Evolutionary conservation across 345 rosid genomes (phyloP).

Genomic region (Brassica napus): DNA sequence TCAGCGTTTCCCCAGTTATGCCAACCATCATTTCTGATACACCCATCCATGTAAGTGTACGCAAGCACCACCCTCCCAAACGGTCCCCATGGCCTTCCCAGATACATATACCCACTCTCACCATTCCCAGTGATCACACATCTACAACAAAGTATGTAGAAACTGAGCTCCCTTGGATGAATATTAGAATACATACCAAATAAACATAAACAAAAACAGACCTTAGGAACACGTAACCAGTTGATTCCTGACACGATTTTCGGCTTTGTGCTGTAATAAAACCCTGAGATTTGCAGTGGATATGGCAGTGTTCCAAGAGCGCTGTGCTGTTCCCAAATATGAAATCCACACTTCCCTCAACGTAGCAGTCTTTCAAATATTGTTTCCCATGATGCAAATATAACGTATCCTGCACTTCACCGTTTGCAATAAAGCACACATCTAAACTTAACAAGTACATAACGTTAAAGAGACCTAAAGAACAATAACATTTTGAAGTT

Average conservation of each 20-base stretch:
- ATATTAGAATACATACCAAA: not conserved
- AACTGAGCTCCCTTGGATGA: not conserved
- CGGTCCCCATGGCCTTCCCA: slow-evolving; percentile 99
- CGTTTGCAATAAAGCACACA: not conserved
- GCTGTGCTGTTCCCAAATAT: slow-evolving; percentile 95
- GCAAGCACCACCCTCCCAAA: slow-evolving; percentile 92
- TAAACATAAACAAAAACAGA: slow-evolving; percentile 12
- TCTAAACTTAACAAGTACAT: slow-evolving; percentile 1
- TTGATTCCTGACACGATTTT: slow-evolving; percentile 85
- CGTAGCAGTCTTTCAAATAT: slow-evolving; percentile 81
- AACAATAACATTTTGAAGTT: not conserved
- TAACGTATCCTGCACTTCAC: slow-evolving; percentile 73
- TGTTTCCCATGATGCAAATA: slow-evolving; percentile 94
- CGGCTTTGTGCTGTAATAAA: slow-evolving; percentile 92
- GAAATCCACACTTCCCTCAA: slow-evolving; percentile 94
- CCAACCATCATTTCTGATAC: slow-evolving; percentile 79
- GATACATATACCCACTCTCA: slow-evolving; percentile 57
- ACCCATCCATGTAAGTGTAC: slow-evolving; percentile 80
- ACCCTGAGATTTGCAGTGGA: slow-evolving; percentile 89
- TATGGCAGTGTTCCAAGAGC: slow-evolving; percentile 92
- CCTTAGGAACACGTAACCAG: slow-evolving; percentile 95
- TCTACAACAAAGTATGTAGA: slow-evolving; percentile 43
- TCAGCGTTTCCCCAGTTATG: slow-evolving; percentile 88
- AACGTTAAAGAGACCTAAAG: too few species aligned
- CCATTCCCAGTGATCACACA: slow-evolving; percentile 94